Base-by-base conservation (phyloP, 2,329 filamentous ascomycete species). In the Pseudogymnoascus sp. region DNA sequence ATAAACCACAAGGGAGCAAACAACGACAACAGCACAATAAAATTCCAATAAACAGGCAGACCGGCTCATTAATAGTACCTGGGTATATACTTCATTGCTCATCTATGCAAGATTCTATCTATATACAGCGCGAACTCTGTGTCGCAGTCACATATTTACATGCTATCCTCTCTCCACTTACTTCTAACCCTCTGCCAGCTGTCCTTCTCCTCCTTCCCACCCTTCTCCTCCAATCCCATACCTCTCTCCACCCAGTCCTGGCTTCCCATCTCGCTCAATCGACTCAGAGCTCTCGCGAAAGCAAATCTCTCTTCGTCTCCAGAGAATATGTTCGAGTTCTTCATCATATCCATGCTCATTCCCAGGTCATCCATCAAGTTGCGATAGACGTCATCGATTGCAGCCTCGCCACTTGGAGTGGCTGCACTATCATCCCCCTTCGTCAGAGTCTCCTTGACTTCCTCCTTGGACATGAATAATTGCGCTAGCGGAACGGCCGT, bases 281-380 rank as follows among this genome's bases (percentile, higher is more conserved):
- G 81, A 63, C 89, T 93, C 69, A 98, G 76, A 1, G 95, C 95
- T 63, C 95, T 81, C 23, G 92, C 92, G 79, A 99, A 99, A 0
- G 95, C 95, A 79, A 99, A 99, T 0, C 92, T 85, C 77, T 99
- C 95, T 79, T 99, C 95, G 65, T 97, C 95, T 43, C 95, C 95
- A 1, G 89, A 90, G 75, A 99, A 99, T 41, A 98, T 85, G 68
- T 85, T 90, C 45, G 88, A 92, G 69, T 87, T 88, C 79, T 96
- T 96, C 71, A 99, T 80, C 76, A 90, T 88, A 61, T 87, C 82
- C 79, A 95, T 93, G 70, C 89, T 93, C 78, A 92, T 84, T 41
- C 92, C 92, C 57, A 97, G 77, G 73, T 96, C 91, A 71, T 96
- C 92, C 84, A 96, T 90, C 71, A 96, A 82, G 72, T 85, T 86